phyloP scores from a whole-genome alignment of 257 asterid species.

The Salvia rosmarinus region DNA sequence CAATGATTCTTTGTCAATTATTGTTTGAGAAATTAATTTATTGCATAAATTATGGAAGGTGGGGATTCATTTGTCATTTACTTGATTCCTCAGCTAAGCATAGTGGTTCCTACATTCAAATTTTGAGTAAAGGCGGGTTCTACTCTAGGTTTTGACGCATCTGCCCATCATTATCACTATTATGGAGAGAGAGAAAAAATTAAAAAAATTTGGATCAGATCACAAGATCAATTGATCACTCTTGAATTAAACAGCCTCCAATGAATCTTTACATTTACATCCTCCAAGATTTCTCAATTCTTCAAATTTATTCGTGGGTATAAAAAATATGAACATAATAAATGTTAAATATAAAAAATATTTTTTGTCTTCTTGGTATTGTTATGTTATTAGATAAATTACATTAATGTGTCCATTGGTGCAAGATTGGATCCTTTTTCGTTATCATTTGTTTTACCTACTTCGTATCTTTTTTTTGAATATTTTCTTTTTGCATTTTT shows the following conservation, averaged over 20 bases:
- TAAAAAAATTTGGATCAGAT: background rate
- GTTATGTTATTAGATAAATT: background rate
- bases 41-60: constrained; percentile 20
- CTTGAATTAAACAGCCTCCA: background rate
- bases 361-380: background rate
- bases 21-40: constrained; percentile 2
- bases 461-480: too few species aligned
- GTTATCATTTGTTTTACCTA: too few species aligned
- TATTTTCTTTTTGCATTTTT: too few species aligned
- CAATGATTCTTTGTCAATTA: constrained; percentile 22
- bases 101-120: constrained; percentile 23
- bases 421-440: too few species aligned
- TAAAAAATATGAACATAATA: background rate
- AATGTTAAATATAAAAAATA: background rate
- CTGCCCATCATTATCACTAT: constrained; percentile 18
- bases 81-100: constrained; percentile 18
- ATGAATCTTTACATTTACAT: too few species aligned
- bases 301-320: background rate
- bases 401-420: too few species aligned
- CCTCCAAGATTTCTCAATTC: too few species aligned
- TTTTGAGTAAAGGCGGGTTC: constrained; percentile 26
- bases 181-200: too few species aligned
- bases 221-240: background rate
- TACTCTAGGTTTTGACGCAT: background rate
- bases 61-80: constrained; percentile 30